These are phyloP conservation scores for Phoma sp. DNA, from an alignment of 2,329 filamentous ascomycete genomes.

Conservation along the genomic window DNA sequence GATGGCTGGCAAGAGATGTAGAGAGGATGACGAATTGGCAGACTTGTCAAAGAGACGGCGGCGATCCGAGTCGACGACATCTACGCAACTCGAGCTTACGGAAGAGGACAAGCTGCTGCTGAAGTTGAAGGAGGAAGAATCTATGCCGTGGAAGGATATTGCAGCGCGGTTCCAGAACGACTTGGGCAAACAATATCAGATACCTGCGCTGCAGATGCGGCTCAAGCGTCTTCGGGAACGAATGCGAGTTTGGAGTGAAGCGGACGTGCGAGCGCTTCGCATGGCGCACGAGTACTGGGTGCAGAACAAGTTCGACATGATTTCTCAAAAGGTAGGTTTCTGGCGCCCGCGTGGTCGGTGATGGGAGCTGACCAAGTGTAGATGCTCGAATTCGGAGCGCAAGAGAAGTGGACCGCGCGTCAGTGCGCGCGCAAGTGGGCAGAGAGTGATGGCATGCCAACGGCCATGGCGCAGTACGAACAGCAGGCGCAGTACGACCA, in stretches of 20 bases:
- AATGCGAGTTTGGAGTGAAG: constrained; percentile 60
- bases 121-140: constrained; percentile 60
- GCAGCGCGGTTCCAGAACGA: constrained; percentile 58
- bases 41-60: constrained; percentile 51
- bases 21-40: constrained; percentile 46
- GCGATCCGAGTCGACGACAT: constrained; percentile 47
- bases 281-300: constrained; percentile 62
- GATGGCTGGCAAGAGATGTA: constrained; percentile 45
- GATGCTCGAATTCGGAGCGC: constrained; percentile 61
- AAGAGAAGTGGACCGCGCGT: constrained; percentile 60
- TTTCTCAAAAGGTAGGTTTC: constrained; percentile 55
- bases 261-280: constrained; percentile 58
- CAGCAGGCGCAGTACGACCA: constrained; percentile 46
- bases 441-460: constrained; percentile 47
- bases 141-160: constrained; percentile 63
- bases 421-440: constrained; percentile 61
- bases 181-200: constrained; percentile 57
- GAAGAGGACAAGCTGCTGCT: constrained; percentile 61
- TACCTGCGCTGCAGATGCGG: constrained; percentile 63
- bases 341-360: no score
- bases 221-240: constrained; percentile 60
- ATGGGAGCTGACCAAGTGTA: constrained; percentile 32
- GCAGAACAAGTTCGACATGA: constrained; percentile 62
- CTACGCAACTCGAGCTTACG: constrained; percentile 52
- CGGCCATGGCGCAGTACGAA: constrained; percentile 45